Base-by-base conservation (phyloP, 2,329 filamentous ascomycete species). In the Aspergillus luchuensis region DNA sequence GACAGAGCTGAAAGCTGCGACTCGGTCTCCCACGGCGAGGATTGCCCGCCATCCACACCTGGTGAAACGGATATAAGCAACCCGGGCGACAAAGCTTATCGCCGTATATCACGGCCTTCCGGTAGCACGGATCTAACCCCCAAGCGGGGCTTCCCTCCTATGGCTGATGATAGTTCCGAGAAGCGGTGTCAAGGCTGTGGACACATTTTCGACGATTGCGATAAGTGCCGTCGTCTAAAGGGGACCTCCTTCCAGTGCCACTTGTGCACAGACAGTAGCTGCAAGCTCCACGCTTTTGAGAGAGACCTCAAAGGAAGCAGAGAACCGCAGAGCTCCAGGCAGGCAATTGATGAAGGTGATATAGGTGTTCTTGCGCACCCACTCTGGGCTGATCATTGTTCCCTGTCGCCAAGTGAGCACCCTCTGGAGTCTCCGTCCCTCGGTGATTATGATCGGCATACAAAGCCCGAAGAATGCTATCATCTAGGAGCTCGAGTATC, bases 121-220 rank as follows among this genome's bases (percentile, higher is more conserved):
- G 13, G n/a, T n/a, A 8, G 5, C 13, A 15, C 25, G 8, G 47
- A 33, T 13, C 8, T 7, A 17, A 2, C 8, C 2, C 8, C 25
- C 25, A 50, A 30, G 10, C 43, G 17, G 8, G 25, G 11, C 7
- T 19, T 43, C 3, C 3, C 5, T 49, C 43, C 13, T 28, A 7
- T 4, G 19, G 3, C 28, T 8, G 39, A 49, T 4, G 41, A 33
- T 10, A 7, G 11, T 11, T 36, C 8, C n/a, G 3, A 49, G 6
- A 39, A 13, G 30, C 30, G 47, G 23, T 62, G 60, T 33, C 36
- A 21, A n/a, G 47, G 5, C 7, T 62, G 60, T 17, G 47, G 39
- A 10, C 60, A 62, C 41, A 8, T 28, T 13, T 8, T 59, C 15
- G 47, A 41, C 38, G 33, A 52, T 30, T 62, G 60, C 53, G 30